A percentile compares a stretch with the other conserved stretches of the same genome.
Conservation (phyloP, 768 basidiomycete species). For the Suillus lakei region DNA sequence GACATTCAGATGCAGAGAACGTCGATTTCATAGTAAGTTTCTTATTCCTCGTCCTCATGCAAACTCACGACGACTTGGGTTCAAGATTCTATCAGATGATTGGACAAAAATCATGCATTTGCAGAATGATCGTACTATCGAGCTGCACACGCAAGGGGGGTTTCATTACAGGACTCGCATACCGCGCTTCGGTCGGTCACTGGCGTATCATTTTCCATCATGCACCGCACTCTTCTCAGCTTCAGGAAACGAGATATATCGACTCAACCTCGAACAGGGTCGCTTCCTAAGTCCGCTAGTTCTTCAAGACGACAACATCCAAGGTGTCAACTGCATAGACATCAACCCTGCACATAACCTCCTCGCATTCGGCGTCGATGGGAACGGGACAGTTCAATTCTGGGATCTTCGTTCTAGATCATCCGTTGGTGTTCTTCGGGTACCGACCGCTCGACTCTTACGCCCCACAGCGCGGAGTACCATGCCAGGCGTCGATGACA, state of each 20-base stretch:
- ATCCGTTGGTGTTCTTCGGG: conserved; percentile 66
- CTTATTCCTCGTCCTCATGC: neutral
- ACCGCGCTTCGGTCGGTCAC: conserved; percentile 89
- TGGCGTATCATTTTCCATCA: conserved; percentile 93
- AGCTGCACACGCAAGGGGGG: conserved; percentile 93
- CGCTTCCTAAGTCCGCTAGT: conserved; percentile 85
- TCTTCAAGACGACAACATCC: conserved; percentile 62
- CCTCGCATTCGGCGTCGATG: conserved; percentile 88
- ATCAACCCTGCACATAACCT: conserved; percentile 93
- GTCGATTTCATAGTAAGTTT: conserved; percentile 90
- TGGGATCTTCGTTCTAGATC: conserved; percentile 93
- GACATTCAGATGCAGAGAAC: conserved; percentile 96
- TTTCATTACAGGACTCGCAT: conserved; percentile 93
- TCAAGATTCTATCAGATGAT: conserved; percentile 91
- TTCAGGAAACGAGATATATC: conserved; percentile 86
- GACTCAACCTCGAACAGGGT: conserved; percentile 95
- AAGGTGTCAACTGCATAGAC: conserved; percentile 90
- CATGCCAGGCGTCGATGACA: conserved; percentile 41
- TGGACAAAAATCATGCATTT: conserved; percentile 99
- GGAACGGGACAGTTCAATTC: conserved; percentile 86
- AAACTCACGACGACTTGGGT: neutral
- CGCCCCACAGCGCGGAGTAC: conserved; percentile 40
- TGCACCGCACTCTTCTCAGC: conserved; percentile 90
- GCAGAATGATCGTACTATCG: conserved; percentile 93
- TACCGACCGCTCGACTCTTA: conserved; percentile 60